Base-by-base conservation (phyloP, 2,329 filamentous ascomycete species). In the Amylocarpus encephaloides region DNA sequence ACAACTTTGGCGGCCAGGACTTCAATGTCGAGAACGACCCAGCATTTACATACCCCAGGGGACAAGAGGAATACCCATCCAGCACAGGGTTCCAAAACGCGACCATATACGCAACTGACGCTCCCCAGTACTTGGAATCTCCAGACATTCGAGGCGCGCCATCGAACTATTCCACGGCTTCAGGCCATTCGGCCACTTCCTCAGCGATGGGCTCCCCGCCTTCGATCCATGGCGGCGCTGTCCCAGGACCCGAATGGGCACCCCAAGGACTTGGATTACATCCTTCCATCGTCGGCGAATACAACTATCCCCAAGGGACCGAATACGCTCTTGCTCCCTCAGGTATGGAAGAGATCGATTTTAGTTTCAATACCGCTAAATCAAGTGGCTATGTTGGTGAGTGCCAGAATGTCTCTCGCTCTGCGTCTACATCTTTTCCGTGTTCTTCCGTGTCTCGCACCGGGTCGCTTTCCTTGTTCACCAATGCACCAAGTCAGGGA, bases 21-120 rank as follows among this genome's bases (percentile, higher is more conserved):
- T 72, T 74, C 52, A 73, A 76, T 46, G 67, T 70, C 51, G 76
- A 71, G 43, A 65, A 63, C 54, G 62, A 64, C 34, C 72, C 71
- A 52, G n/a, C 54, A 46, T 63, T 57, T 41, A 39, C 55, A 36
- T 61, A 59, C 43, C 53, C 62, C 43, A 58, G 67, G 52, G 46
- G 50, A 35, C 57, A 60, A 47, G 59, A 63, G 13, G 49, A 42
- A 6, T 72, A 68, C 60, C 66, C 71, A 42, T 59, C 69, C 13
- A 66, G 69, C 19, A 70, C 76, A 52, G 67, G 67, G 32, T 78
- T 74, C 62, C 73, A 76, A 48, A 66, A 70, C 22, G 62, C 69
- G 30, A 54, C 68, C 10, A 61, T 78, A 46, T 81, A 77, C 64
- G 57, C 73, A 6, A 49, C 50, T 26, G 76, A 63, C 12, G 54